A percentile compares a stretch with the other conserved stretches of the same genome.
phyloP scores from a whole-genome alignment of 192 early-diverging fungal genomes.

The Spizellomyces punctatus region DNA sequence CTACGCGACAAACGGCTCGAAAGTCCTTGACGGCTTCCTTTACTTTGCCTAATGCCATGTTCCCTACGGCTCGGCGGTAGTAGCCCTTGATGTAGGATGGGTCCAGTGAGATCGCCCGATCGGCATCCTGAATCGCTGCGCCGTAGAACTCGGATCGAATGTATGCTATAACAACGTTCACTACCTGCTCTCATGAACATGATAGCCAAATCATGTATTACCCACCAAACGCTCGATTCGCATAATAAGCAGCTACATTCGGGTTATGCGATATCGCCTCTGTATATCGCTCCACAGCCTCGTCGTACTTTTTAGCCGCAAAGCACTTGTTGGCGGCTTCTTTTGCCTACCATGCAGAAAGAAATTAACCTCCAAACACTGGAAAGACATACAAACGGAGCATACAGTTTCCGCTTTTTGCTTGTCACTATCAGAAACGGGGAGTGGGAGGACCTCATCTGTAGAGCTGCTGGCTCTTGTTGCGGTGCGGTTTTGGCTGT shows the following conservation, averaged over 20 bases:
- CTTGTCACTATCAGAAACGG: constrained; percentile 38
- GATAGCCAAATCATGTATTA: not conserved
- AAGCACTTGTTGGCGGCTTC: constrained; percentile 71
- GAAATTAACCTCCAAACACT: not conserved
- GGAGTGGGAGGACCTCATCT: constrained; percentile 36
- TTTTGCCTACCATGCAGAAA: constrained; percentile 48
- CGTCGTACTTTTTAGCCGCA: constrained; percentile 70
- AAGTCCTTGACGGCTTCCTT: constrained; percentile 72
- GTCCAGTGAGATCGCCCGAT: constrained; percentile 81
- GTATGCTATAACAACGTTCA: constrained; percentile 55
- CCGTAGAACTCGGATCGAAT: constrained; percentile 86
- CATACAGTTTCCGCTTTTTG: constrained; percentile 42
- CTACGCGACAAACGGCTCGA: constrained; percentile 66
- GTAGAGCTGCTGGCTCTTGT: not conserved
- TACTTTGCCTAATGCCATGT: constrained; percentile 84
- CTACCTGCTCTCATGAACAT: not conserved
- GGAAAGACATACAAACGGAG: not conserved
- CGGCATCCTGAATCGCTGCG: constrained; percentile 69
- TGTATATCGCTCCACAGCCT: constrained; percentile 91
- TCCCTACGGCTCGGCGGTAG: constrained; percentile 88
- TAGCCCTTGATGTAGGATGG: constrained; percentile 88
- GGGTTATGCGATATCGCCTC: constrained; percentile 85
- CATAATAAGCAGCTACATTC: constrained; percentile 81
- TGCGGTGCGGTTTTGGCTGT: not conserved
- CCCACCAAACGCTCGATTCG: constrained; percentile 83